These are phyloP conservation scores for Penicillium brevicompactum DNA, from an alignment of 2,329 filamentous ascomycete genomes.

Conservation along the genomic window DNA sequence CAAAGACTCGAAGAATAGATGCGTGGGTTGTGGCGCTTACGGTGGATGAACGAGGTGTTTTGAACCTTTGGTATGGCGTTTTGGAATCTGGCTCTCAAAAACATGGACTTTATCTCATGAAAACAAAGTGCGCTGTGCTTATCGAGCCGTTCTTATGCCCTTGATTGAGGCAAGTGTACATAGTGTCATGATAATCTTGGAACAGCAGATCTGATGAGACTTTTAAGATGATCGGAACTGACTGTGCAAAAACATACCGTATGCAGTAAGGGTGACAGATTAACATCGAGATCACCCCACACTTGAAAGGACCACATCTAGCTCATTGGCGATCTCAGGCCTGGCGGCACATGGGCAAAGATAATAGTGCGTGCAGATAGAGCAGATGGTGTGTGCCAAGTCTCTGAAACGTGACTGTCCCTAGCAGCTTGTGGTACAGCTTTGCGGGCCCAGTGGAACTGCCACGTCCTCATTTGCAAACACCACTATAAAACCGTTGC, in stretches of 20 bases:
- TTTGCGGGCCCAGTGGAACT: neutral
- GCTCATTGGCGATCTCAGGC: neutral
- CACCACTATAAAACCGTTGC: slow-evolving; percentile 30
- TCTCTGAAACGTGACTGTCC: neutral
- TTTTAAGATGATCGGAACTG: neutral
- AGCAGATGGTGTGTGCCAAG: neutral
- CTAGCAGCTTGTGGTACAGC: too few species aligned
- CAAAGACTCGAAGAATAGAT: neutral
- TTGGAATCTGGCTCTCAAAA: neutral
- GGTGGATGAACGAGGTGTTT: neutral
- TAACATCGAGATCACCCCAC: neutral
- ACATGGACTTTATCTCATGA: too few species aligned
- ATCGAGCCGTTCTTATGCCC: too few species aligned
- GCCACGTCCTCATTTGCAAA: slow-evolving; percentile 16
- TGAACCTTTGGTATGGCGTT: neutral
- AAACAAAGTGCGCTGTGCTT: too few species aligned
- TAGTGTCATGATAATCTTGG: neutral
- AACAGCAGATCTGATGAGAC: neutral
- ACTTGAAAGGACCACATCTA: neutral
- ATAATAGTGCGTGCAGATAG: slow-evolving; percentile 4
- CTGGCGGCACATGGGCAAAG: neutral
- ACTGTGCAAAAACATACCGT: neutral
- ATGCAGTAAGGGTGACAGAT: neutral
- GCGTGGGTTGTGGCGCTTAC: neutral
- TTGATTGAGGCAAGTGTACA: neutral